Evolutionary conservation across 192 early-diverging fungal genomes (phyloP), one percentile per base, ranked within the genome.

Genomic region (Coemansia sp.): DNA sequence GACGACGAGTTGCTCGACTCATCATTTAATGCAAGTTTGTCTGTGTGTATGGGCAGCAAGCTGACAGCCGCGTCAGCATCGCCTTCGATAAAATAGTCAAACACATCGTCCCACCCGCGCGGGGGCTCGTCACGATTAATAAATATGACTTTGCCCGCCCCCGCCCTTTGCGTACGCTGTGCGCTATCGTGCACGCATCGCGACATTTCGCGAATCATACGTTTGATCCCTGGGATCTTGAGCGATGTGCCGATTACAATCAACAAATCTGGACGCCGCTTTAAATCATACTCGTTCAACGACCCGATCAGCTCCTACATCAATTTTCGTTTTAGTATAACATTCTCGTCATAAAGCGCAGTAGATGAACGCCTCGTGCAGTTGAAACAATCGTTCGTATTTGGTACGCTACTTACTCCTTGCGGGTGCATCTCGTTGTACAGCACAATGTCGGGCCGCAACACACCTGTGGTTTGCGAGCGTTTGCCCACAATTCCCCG

Each of bases 361-460:
- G 31, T 31, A 31, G 25, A 26, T 4, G 25, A 31, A 26, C 25
- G 25, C 25, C 25, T 26, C 25, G n/a, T 26, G 25, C 25, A 26
- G 25, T 1, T 26, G 25, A 1, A 26, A 26, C 25, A 26, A 26
- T 26, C 2, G 25, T 26, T 26, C 25, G 25, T 26, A 26, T 26
- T 26, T 4, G 5, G 25, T 26, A 46, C 11, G 9, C 0, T 21
- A 51, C 70, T 72, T 78, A 78, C 75, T 20, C 75, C 67, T 62
- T 72, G 69, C 0, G 79, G 79, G 44, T 82, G 79, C 0, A 55
- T 31, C 44, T 98, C 97, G 65, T 96, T 95, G 83, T 98, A 98
- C 5, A 98, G 78, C 3, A 98, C 92, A 77, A 98, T 91, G 66
- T 91, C 90, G 14, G 97, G 97, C 62, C 95, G 82, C 22, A 98